phyloP scores from a whole-genome alignment of 371 early-diverging fungal genomes.

The Rhizopus arrhizus region DNA sequence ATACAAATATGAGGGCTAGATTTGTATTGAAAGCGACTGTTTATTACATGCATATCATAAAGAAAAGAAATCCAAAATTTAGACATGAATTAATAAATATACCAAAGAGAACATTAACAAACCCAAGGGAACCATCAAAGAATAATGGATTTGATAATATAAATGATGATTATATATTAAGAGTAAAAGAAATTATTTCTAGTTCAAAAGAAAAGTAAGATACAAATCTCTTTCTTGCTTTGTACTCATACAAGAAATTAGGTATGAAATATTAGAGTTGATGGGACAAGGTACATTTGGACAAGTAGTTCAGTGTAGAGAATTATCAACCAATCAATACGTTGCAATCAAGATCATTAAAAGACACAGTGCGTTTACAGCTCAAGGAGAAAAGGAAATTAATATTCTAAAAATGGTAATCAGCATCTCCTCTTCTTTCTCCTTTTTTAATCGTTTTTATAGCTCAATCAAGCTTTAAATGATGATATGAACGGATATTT shows the following conservation, averaged over 20 bases:
- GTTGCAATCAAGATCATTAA: conserved; percentile 98
- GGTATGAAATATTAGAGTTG: conserved; percentile 85
- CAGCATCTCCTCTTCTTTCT: too few relatives aligned
- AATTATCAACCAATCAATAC: conserved; percentile 78
- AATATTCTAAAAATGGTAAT: conserved; percentile 77
- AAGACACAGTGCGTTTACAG: conserved; percentile 87
- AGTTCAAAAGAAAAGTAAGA: conserved; percentile 10
- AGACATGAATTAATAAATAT: conserved; percentile 13
- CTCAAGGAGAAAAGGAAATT: conserved; percentile 94
- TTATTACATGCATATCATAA: conserved; percentile 8
- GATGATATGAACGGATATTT: conserved; percentile 71
- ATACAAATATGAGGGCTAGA: conserved; percentile 4
- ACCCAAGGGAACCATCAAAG: conserved; percentile 28
- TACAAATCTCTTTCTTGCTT: background rate
- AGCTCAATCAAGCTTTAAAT: conserved; percentile 63
- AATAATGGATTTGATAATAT: conserved; percentile 33
- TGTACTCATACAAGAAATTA: conserved; percentile 13
- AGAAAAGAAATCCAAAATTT: conserved; percentile 16
- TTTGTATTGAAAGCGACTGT: conserved; percentile 16
- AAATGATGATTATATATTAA: conserved; percentile 30
- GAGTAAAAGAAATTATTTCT: conserved; percentile 16
- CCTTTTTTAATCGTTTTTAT: background rate
- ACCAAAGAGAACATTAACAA: conserved; percentile 28
- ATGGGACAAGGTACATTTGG: conserved; percentile 99
- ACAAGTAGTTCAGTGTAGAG: conserved; percentile 94